phyloP scores from a whole-genome alignment of 2,329 filamentous ascomycete genomes.

The Aspergillus vadensis region DNA sequence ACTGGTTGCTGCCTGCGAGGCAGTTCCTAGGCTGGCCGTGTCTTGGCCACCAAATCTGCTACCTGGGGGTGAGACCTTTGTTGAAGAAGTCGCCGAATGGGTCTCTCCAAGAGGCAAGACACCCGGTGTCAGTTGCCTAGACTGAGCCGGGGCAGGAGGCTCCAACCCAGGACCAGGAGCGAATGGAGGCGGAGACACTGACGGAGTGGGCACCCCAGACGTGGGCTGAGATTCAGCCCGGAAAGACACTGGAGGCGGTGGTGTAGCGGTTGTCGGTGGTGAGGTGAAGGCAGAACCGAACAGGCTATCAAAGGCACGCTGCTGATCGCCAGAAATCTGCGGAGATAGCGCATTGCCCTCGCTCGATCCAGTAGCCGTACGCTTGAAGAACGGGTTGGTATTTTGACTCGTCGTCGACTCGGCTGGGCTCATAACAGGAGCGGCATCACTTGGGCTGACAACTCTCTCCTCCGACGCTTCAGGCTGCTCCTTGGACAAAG shows the following conservation, averaged over 20 bases:
- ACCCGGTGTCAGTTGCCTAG: conserved; percentile 74
- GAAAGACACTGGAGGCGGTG: conserved; percentile 62
- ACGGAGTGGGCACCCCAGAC: conserved; percentile 60
- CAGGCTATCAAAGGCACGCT: conserved; percentile 80
- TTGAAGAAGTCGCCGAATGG: conserved; percentile 74
- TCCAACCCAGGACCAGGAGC: conserved; percentile 26
- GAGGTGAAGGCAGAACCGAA: conserved; percentile 71
- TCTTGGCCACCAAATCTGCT: conserved; percentile 62
- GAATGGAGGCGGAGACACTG: conserved; percentile 57
- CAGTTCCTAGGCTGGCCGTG: conserved; percentile 48
- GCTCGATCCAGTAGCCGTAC: conserved; percentile 50
- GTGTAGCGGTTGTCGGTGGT: conserved; percentile 40
- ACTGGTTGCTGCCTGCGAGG: conserved; percentile 41
- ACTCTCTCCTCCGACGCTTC: conserved; percentile 57
- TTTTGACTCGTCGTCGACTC: conserved; percentile 64
- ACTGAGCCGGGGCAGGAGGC: conserved; percentile 67
- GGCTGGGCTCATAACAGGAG: conserved; percentile 67
- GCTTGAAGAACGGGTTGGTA: conserved; percentile 94
- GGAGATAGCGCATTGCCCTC: conserved; percentile 54
- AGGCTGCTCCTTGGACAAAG: conserved; percentile 62
- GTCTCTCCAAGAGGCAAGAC: conserved; percentile 70
- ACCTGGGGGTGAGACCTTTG: conserved; percentile 72
- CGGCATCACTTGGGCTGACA: conserved; percentile 41
- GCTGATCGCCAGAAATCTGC: conserved; percentile 48
- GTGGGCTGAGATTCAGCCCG: conserved; percentile 54